Base-by-base conservation (phyloP, 2,329 filamentous ascomycete genomes). In the Monilinia laxa region DNA sequence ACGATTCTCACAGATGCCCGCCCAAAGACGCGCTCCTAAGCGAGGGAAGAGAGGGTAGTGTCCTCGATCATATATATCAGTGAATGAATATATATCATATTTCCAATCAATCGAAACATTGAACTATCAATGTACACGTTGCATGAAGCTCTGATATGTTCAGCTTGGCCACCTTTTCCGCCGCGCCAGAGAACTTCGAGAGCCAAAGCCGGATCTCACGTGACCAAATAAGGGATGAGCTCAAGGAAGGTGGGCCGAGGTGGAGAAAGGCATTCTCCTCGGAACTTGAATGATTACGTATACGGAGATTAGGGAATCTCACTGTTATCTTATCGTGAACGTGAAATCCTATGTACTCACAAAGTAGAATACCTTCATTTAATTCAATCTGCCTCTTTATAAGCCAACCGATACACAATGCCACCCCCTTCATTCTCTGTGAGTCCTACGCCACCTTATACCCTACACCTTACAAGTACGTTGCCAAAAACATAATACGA, bases 341-440 rank as follows among this genome's bases (percentile, higher is more conserved):
- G 42, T 23, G 42, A 59, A 35, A 12, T 23, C 18, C 0, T 18
- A 47, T 20, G 23, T 40, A 18, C 31, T 35, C 31, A 35, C 7
- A 5, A 9, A 35, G 31, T 35, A 54, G 7, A 54, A 52, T 68
- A 62, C 28, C 49, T 49, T 23, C 40, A 54, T 3, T 53, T 31
- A 5, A 55, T 53, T 52, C 31, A 35, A 35, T 35, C 31, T 4
- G 31, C 45, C 25, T 45, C 31, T 28, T 4, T 51, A 51, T 53
- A 40, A 12, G 16, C 56, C 64, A 25, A 51, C 38, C 25, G 23
- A 4, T 47, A 45, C 40, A 54, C 62, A 56, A 81, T 81, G 78
- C 71, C 57, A 7, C 9, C 40, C 5, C 38, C 80, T 68, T 73
- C 78, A n/a, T 84, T 83, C 73, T 80, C 80, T 58, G 82, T 83